Evolutionary conservation across 148 eudicot genomes (phyloP).

Genomic region (Diospyros lotus): DNA sequence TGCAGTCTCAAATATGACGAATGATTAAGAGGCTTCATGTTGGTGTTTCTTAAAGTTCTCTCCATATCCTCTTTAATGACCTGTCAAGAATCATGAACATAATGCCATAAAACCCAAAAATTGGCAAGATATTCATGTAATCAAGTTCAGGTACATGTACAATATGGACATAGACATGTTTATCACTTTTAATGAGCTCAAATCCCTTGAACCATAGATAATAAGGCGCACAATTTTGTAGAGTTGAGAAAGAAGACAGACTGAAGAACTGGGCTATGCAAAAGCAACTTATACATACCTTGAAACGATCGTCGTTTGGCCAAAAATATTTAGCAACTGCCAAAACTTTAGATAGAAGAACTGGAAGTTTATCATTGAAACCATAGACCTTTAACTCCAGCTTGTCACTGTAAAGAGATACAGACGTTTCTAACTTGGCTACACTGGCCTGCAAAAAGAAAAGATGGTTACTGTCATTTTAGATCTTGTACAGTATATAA

Average conservation of each 20-base stretch:
- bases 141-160: background rate
- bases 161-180: constrained; percentile 1
- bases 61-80: constrained; percentile 88
- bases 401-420: constrained; percentile 73
- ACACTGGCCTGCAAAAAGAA: constrained; percentile 70
- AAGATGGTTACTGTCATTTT: background rate
- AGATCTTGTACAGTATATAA: no score
- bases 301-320: constrained; percentile 82
- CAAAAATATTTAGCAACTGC: constrained; percentile 55
- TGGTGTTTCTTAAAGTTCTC: constrained; percentile 77
- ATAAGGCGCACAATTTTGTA: background rate
- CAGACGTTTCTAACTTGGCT: constrained; percentile 91
- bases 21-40: constrained; percentile 91
- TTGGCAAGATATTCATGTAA: background rate
- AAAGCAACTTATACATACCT: constrained; percentile 33
- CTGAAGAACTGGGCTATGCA: background rate
- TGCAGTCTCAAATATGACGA: constrained; percentile 84
- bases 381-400: constrained; percentile 92
- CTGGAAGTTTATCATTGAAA: constrained; percentile 85
- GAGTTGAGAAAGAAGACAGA: background rate
- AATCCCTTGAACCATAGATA: background rate
- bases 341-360: constrained; percentile 73
- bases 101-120: background rate
- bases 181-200: background rate
- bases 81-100: constrained; percentile 28